Evolutionary conservation across 2,329 filamentous ascomycete species (phyloP).

Genomic region (Scedosporium aurantiacum): DNA sequence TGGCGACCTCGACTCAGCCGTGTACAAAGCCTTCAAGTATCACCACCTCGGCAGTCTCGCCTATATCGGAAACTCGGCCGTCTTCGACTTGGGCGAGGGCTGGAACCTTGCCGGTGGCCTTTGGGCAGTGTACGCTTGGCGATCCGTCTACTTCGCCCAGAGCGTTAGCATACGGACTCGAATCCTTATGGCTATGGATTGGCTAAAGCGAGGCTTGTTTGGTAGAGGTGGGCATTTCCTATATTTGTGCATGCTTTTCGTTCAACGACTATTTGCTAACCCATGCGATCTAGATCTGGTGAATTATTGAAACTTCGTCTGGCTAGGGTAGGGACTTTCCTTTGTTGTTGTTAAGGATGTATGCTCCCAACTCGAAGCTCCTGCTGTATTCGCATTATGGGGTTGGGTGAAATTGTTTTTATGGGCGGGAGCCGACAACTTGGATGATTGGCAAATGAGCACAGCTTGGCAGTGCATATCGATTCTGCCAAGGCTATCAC

Average conservation of each 20-base stretch:
- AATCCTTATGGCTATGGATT: slow-evolving; percentile 90
- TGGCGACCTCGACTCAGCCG: slow-evolving; percentile 81
- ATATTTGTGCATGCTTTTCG: not conserved
- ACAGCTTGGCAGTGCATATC: too few relatives aligned
- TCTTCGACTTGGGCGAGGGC: slow-evolving; percentile 79
- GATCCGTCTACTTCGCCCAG: slow-evolving; percentile 94
- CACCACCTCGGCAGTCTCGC: slow-evolving; percentile 82
- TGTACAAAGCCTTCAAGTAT: slow-evolving; percentile 94
- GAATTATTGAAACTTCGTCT: not conserved
- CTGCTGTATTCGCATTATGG: too few relatives aligned
- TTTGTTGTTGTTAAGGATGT: too few relatives aligned
- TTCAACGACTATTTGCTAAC: not conserved
- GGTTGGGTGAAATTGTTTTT: too few relatives aligned
- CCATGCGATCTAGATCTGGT: not conserved
- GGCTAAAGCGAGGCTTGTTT: slow-evolving; percentile 93
- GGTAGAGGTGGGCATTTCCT: slow-evolving; percentile 64
- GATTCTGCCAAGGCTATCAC: too few relatives aligned
- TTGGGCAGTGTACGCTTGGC: slow-evolving; percentile 91
- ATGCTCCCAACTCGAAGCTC: too few relatives aligned
- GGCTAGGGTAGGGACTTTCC: too few relatives aligned
- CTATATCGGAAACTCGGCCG: slow-evolving; percentile 90
- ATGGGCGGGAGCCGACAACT: too few relatives aligned
- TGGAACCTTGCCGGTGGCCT: slow-evolving; percentile 72
- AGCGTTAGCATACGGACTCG: slow-evolving; percentile 88
- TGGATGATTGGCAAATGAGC: too few relatives aligned